Conservation (phyloP, 164 flowering plant genomes). For the Macadamia integrifolia region DNA sequence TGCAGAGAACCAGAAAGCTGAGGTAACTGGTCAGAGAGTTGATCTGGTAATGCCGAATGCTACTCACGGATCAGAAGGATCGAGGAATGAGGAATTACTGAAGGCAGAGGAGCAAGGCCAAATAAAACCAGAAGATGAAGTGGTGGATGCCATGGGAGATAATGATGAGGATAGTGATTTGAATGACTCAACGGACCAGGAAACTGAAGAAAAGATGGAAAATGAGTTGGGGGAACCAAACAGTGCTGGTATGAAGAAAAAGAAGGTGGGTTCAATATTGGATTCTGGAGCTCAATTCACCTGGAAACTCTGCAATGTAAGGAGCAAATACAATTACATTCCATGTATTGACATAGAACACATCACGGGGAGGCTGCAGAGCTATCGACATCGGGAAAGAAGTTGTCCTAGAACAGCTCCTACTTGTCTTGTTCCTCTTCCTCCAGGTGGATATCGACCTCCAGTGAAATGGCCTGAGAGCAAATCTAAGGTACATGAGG, state of each 20-base stretch:
- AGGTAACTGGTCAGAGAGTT: conserved; percentile 12
- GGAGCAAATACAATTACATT: conserved; percentile 80
- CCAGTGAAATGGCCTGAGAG: conserved; percentile 87
- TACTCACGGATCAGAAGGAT: conserved; percentile 21
- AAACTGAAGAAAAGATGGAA: conserved; percentile 29
- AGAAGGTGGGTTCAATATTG: conserved; percentile 61
- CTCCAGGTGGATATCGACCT: conserved; percentile 59
- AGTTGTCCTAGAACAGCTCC: conserved; percentile 71
- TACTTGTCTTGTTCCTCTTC: conserved; percentile 85
- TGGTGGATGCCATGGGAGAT: conserved; percentile 22
- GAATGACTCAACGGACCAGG: conserved; percentile 23
- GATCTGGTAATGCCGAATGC: conserved; percentile 13
- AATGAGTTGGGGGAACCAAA: conserved; percentile 26
- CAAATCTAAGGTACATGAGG: conserved; percentile 53
- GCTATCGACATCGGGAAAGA: conserved; percentile 76
- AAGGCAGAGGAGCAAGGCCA: conserved; percentile 35
- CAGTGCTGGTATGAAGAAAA: conserved; percentile 32
- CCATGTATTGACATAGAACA: conserved; percentile 83
- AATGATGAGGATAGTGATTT: conserved; percentile 36
- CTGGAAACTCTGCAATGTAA: conserved; percentile 79
- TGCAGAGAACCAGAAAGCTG: conserved; percentile 5
- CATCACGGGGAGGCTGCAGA: conserved; percentile 39
- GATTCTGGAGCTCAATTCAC: conserved; percentile 55
- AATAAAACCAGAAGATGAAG: conserved; percentile 30
- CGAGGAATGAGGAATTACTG: conserved; percentile 26